Evolutionary conservation across 176 grass and related monocot genomes (phyloP).

Genomic region (Avena insularis): DNA sequence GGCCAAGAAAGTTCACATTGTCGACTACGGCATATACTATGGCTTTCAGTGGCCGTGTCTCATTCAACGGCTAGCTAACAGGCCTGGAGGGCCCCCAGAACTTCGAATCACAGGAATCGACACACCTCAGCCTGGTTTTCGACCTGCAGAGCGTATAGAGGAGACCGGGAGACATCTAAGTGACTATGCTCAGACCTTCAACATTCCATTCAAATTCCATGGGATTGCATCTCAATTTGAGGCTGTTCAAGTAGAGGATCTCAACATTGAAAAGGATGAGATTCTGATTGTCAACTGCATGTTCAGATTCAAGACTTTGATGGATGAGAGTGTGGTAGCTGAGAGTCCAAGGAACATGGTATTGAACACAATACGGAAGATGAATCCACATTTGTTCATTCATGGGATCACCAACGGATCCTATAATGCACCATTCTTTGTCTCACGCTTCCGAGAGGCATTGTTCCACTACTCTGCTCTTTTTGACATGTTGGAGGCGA

Average conservation of each 20-base stretch:
- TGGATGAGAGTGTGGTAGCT: constrained; percentile 82
- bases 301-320: constrained; percentile 73
- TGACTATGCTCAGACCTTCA: constrained; percentile 80
- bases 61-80: constrained; percentile 71
- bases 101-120: constrained; percentile 93
- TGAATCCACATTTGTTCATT: constrained; percentile 86
- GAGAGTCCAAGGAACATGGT: constrained; percentile 83
- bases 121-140: constrained; percentile 77
- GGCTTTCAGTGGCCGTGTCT: constrained; percentile 97
- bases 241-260: constrained; percentile 68
- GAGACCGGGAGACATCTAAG: constrained; percentile 78
- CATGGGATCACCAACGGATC: constrained; percentile 78
- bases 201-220: constrained; percentile 76
- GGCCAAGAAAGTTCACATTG: constrained; percentile 79
- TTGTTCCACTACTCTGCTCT: constrained; percentile 79
- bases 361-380: constrained; percentile 84
- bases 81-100: constrained; percentile 59
- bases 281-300: constrained; percentile 82
- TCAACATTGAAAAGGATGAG: constrained; percentile 78
- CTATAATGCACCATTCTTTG: constrained; percentile 85
- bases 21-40: constrained; percentile 87
- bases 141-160: constrained; percentile 73
- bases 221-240: constrained; percentile 77
- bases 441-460: constrained; percentile 91
- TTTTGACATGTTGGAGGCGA: constrained; percentile 88